Evolutionary conservation across 352 stramenopile species (phyloP), one percentile per base, ranked within the genome.

Genomic region (Phytophthora pistaciae): DNA sequence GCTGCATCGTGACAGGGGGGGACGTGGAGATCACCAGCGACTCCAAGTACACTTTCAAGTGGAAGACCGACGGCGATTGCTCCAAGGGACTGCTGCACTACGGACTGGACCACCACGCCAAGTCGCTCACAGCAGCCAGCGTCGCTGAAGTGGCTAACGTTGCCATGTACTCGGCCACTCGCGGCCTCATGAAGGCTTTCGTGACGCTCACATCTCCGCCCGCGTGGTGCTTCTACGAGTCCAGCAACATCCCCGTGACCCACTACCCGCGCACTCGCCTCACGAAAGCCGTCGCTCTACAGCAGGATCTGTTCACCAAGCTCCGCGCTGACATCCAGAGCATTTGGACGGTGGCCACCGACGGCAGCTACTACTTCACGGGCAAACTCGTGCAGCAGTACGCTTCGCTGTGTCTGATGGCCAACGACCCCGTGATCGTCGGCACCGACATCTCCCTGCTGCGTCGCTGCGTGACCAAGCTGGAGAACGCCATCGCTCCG

Each of bases 311-410:
- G 11, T 67, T 87, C 16, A 69, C 82, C 13, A 82, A 77, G 46
- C 70, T 95, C 10, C 77, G 72, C 10, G 63, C 48, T 20, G 87
- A 95, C 58, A 83, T 95, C 20, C 60, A 87, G 44, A 76, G 72
- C 27, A 65, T 74, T 16, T 94, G 84, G 87, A 79, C 74, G 1
- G 85, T 93, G 33, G 29, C 83, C 1, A 69, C 23, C 1, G 69
- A 74, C 16, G 84, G 85, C 16, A 92, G 82, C 69, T 93, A 87
- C 64, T 93, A 94, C 65, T 93, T 91, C 60, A 94, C 84, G 29
- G 87, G 87, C 46, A 94, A 94, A 60, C 71, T 83, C 14, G 87
- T 85, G 21, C 85, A 92, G 57, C 91, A 93, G 64, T 92, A 92
- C 64, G 83, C 85, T 27, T 91, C 80, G 18, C 64, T 93, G 42